A percentile compares a stretch with the other conserved stretches of the same genome.
Evolutionary conservation across 345 rosid genomes (phyloP).

Genomic region (Arabidopsis arenosa): DNA sequence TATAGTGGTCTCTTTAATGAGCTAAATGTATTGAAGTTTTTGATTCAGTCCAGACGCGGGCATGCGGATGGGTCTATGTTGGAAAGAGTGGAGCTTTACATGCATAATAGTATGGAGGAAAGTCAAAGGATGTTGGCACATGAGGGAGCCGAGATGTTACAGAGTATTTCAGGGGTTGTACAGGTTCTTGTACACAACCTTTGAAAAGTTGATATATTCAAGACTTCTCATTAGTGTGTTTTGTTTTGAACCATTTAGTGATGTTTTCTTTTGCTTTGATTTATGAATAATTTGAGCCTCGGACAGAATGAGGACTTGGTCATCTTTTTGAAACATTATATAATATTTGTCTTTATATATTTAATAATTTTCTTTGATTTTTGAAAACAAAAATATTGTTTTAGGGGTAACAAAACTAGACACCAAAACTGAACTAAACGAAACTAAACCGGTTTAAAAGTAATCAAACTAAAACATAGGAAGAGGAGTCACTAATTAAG

Average conservation of each 20-base stretch:
- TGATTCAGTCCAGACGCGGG: neutral
- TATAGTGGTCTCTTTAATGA: neutral
- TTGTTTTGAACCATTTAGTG: neutral
- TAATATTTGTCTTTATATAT: too few relatives aligned
- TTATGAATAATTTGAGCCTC: neutral
- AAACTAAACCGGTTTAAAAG: too few relatives aligned
- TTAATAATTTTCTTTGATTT: neutral
- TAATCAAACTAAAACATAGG: neutral
- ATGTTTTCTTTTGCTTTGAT: neutral
- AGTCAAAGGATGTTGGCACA: neutral
- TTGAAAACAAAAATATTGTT: too few relatives aligned
- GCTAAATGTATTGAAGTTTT: neutral
- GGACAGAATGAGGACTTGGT: neutral
- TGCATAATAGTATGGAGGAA: neutral
- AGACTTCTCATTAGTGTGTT: neutral
- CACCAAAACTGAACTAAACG: neutral
- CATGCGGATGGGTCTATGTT: neutral
- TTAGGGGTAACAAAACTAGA: too few relatives aligned
- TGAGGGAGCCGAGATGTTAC: neutral
- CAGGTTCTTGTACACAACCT: neutral
- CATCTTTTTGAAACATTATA: neutral
- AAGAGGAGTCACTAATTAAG: neutral
- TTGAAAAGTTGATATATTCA: neutral
- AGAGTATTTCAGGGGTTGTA: neutral
- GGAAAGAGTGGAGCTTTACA: neutral